Evolutionary conservation across 202 grass and related monocot genomes (phyloP), one percentile per base, ranked within the genome.

Genomic region (Hordeum pubiflorum): DNA sequence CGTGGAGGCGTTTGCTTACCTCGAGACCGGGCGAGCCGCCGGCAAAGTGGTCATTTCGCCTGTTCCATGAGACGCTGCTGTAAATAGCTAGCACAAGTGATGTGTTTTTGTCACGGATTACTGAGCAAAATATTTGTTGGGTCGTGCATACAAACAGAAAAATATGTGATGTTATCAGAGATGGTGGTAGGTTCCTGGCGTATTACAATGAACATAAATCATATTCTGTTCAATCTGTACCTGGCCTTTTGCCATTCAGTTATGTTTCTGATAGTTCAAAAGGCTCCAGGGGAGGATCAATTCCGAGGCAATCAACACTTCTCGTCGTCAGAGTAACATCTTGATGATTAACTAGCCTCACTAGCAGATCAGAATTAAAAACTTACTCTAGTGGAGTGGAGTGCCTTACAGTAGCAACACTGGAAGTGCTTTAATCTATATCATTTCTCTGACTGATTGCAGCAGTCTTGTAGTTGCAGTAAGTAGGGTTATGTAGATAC

Each of bases 51-150:
- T 95, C 29, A 69, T 99, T 37, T 93, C 82, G 31, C 96, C 90
- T 8, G 85, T 99, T 50, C 86, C 87, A 61, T 99, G 62, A 93
- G 54, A 50, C 46, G 17, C 14, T 48, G 7, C 4, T 46, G 38
- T 68, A 41, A 57, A 77, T 41, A 41, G 56, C 69, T n/a, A 54
- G 50, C 50, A 54, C 50, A 54, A 9, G 17, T 54, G 46, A 0
- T 76, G 14, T 52, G 34, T 63, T 69, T 46, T 14, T 82, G 68
- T 82, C 69, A 79, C 81, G 88, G 95, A 88, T 98, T 63, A 94
- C 92, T 10, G 92, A 98, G 80, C 88, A 94, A 79, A 79, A 98
- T 98, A 89, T 98, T 82, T 86, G 92, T 98, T 76, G 92, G 95
- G 31, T 94, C 95, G 79, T 93, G 95, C 80, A 86, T 98, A 86